Evolutionary conservation across 192 early-diverging fungal species (phyloP), one percentile per base, ranked within the genome.

Genomic region (Mortierella claussenii): DNA sequence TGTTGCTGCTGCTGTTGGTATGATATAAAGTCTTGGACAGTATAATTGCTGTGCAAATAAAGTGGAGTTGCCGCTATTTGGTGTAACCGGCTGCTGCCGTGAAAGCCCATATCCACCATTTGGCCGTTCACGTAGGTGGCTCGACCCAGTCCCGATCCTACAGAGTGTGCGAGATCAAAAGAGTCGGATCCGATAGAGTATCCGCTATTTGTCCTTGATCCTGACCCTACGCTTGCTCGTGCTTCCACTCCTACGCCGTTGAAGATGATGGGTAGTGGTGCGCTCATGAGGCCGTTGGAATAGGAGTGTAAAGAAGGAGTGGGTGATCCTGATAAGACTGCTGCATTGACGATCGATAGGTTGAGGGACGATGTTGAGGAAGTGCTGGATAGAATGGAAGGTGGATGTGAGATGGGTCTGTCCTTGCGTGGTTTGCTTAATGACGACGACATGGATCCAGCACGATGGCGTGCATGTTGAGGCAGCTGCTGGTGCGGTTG

Each of bases 1-100:
- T 76, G 73, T 30, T 76, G 73, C 36, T 76, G 73, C 27, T 76
- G 73, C n/a, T 76, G 73, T 33, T 76, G 73, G 23, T 76, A 76
- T 2, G 73, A 76, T 27, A 76, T 76, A 50, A 76, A 76, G 7
- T 76, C 73, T 23, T 66, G 65, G 30, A 76, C 73, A 2, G 73
- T 76, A 30, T 50, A 76, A 26, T 67, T 76, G 45, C 20, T 56
- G 26, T 76, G 73, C 21, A 50, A 3, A 34, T 76, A 76, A 2
- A 76, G 10, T n/a, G 53, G 54, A 15, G 4, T 28, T 7, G 50
- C 23, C 30, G 8, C 20, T 11, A 15, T 30, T 9, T 51, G 27
- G 4, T 53, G 26, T 9, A 36, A 33, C 1, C 27, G 10, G 44
- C 17, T 46, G 40, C 26, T 55, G 26, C 71, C 63, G 36, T 76